Evolutionary conservation across 2,329 filamentous ascomycete species (phyloP), one percentile per base, ranked within the genome.

Genomic region (Catunica adiposa): DNA sequence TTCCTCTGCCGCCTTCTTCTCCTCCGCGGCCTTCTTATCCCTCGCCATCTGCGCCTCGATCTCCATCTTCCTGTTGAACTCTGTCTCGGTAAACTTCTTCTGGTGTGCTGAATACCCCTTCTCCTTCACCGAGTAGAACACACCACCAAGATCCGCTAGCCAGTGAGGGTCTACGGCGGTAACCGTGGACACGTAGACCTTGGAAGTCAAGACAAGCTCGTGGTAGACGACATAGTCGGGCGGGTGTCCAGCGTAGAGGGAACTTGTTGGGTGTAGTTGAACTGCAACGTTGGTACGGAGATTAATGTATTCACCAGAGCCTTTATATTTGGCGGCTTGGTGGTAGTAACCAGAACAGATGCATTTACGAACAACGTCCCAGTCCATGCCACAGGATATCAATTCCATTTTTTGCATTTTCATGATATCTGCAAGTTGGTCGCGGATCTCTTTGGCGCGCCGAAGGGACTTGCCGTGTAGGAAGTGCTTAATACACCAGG

Each of bases 271-370:
- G 66, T 98, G 94, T 29, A 98, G 75, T 66, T 95, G 89, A 55
- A 98, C 87, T 1, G 86, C 89, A 2, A 98, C 89, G 64, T 86
- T 92, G 0, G 92, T 98, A 22, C 92, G 84, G 37, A 98, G 75
- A 67, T 98, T 98, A 70, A 95, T 84, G 71, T 97, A 98, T 70
- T 98, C 94, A 62, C 92, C 92, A 15, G 96, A 87, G 2, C 92
- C 94, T 70, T 94, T 94, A 60, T 94, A 89, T 64, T 89, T 89
- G 29, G 92, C 92, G 4, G 92, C 92, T 71, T 98, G 92, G 65
- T 97, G 90, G 70, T 97, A 98, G 73, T 95, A 98, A 11, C 92
- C 92, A 0, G 86, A 89, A 72, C 94, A 98, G 65, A 98, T 95
- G 67, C 90, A 97, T 68, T 92, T 90, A 60, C 92, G 83, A 56